Base-by-base conservation (phyloP, 495 filamentous ascomycete genomes). In the Aspergillus egyptiacus region DNA sequence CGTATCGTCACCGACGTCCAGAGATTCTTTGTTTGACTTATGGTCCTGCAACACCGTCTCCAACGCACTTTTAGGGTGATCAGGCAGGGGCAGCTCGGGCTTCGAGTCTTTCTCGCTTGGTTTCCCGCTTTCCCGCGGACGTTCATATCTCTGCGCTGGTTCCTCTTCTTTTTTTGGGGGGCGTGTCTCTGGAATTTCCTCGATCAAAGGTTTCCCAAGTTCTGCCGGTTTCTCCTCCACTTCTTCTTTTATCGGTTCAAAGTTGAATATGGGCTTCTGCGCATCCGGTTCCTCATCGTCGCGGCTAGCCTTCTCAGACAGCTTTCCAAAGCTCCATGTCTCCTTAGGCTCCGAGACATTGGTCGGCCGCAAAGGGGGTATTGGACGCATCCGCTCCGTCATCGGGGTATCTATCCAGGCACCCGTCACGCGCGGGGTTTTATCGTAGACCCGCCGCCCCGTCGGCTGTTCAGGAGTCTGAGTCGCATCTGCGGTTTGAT, bases 1-100 rank as follows among this genome's bases (percentile, higher is more conserved):
- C 1, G 80, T 84, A 41, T 78, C 75, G 25, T 84, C 79, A 20
- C 80, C 78, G 9, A 78, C 57, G 14, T 68, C 66, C 9, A 76
- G 60, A 2, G 59, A 53, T 14, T 71, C 64, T 27, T 69, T 70
- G 48, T 74, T 66, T 1, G 64, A 65, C 46, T 65, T 74, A 22
- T 69, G 68, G 43, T 80, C 72, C 41, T 77, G 70, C 22, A 85
- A 62, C 25, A 84, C 73, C 5, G 74, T 73, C 52, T 73, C 71
- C 3, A 79, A 53, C 2, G 66, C 76, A 43, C 74, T 78, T 40
- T 71, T 74, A 5, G 75, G 72, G 14, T 74, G 49, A 23, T 70
- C 68, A 0, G 73, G 74, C 28, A 69, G 66, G 43, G 63, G 44
- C 24, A 71, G 35, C 40, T 40, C 38, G 41, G 18, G 48, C 8